These are phyloP conservation scores for Fereydounia khargensis DNA, from an alignment of 1,284 basidiomycete genomes.

Conservation along the genomic window DNA sequence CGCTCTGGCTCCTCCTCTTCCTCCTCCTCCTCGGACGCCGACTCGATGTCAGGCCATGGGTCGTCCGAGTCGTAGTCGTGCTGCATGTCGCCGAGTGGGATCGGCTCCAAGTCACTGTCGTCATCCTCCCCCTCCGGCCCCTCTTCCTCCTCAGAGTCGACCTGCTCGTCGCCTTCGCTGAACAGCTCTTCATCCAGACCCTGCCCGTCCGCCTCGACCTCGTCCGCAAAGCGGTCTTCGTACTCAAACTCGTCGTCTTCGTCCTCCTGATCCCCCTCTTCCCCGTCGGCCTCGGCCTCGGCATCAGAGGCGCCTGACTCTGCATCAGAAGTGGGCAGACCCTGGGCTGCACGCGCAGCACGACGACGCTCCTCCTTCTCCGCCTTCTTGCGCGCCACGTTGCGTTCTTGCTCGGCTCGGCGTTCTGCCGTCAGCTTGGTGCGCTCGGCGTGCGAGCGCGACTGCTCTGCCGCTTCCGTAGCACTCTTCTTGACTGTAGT, in stretches of 20 bases:
- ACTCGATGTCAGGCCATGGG: conserved; percentile 26
- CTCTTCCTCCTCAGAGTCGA: conserved; percentile 10
- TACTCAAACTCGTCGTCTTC: conserved; percentile 52
- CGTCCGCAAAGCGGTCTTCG: conserved; percentile 31
- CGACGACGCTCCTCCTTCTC: conserved; percentile 26
- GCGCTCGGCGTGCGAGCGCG: conserved; percentile 18
- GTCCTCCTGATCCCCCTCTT: conserved; percentile 5
- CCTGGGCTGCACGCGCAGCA: conserved; percentile 7
- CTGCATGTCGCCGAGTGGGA: conserved; percentile 32
- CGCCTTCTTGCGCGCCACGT: conserved; percentile 45
- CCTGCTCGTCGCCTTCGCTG: conserved; percentile 35
- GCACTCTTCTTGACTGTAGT: conserved; percentile 36
- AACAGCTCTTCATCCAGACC: conserved; percentile 19
- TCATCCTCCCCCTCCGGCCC: conserved; percentile 19
- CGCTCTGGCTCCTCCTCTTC: conserved; percentile 5
- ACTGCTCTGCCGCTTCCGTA: conserved; percentile 18
- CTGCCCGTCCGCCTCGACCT: conserved; percentile 16
- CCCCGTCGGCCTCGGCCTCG: conserved; percentile 4
- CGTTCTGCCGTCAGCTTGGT: conserved; percentile 31
- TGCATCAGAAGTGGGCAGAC: conserved; percentile 8
- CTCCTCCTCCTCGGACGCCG: conserved; percentile 10
- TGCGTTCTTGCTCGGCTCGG: conserved; percentile 36
- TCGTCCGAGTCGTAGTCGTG: conserved; percentile 25
- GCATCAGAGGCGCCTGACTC: conserved; percentile 11
- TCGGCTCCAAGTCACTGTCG: conserved; percentile 44